Evolutionary conservation across 257 asterid species (phyloP), one percentile per base, ranked within the genome.

Genomic region (Ilex aquifolium): DNA sequence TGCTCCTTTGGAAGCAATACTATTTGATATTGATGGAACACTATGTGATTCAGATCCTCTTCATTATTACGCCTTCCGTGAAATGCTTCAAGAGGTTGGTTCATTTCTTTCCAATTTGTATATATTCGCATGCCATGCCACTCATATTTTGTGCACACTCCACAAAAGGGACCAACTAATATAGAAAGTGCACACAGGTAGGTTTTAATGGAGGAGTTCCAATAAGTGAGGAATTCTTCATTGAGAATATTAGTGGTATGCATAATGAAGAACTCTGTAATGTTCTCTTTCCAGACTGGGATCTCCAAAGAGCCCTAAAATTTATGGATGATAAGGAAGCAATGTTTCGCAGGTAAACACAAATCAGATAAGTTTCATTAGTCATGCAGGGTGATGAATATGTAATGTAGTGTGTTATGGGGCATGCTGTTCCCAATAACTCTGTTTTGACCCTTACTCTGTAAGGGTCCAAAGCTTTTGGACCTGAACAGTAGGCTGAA

Each of bases 1-100:
- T 68, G 88, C 82, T 78, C 95, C 95, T 10, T 52, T 90, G 74
- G 88, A 85, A 63, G 88, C 92, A 27, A 74, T 87, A 69, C 78
- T 90, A 53, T 90, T 90, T 30, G 97, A 90, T 64, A 85, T 90
- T 42, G 97, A 90, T 78, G 97, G 96, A 63, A 90, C 97, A 0
- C 72, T 87, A 7, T 80, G 83, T 46, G 95, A 90, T 78, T 87
- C 97, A 0, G 97, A 87, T 80, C 95, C 95, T 48, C 60, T 87
- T 69, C 97, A 85, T 75, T 83, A 81, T 71, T 59, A 81, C 56
- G 95, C 97, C 74, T 87, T 85, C 70, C 76, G 83, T 62, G 88
- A 85, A 77, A 87, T 90, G 97, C 91, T 90, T 80, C 95, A 79
- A 83, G 95, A 87, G 91, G 95, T 6, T 53, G 27, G 44, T 31